A percentile compares a stretch with the other conserved stretches of the same genome.
These are phyloP conservation scores for Cylindrotheca closterium DNA, from an alignment of 108 stramenopile species.

Conservation along the genomic window DNA sequence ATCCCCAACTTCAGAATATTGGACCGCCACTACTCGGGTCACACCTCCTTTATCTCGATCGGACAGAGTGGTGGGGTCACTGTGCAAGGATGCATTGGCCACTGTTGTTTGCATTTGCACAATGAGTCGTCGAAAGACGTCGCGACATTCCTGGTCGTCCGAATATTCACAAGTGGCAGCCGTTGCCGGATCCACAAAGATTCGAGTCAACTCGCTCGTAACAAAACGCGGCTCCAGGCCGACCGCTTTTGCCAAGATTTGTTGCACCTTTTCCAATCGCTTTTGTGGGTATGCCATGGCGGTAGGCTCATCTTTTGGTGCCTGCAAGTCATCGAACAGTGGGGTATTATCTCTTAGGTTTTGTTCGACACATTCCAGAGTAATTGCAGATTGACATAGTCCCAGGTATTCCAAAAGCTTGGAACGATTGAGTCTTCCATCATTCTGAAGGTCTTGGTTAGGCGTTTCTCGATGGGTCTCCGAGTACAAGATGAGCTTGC, in stretches of 20 bases:
- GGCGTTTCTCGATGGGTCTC: slow-evolving; percentile 13
- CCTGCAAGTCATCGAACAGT: slow-evolving; percentile 16
- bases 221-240: slow-evolving; percentile 62
- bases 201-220: slow-evolving; percentile 36
- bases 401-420: slow-evolving; percentile 59
- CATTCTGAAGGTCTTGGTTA: slow-evolving; percentile 11
- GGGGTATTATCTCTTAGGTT: slow-evolving; percentile 32
- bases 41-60: slow-evolving; percentile 52
- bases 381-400: slow-evolving; percentile 45
- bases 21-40: slow-evolving; percentile 64
- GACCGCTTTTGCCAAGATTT: slow-evolving; percentile 43
- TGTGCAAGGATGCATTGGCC: slow-evolving; percentile 26
- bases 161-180: slow-evolving; percentile 5
- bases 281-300: slow-evolving; percentile 25
- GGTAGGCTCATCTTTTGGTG: slow-evolving; percentile 1
- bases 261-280: slow-evolving; percentile 54
- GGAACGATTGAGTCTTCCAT: slow-evolving; percentile 24
- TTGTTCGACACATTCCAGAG: slow-evolving; percentile 30
- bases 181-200: slow-evolving; percentile 26
- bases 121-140: slow-evolving; percentile 35
- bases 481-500: slow-evolving; percentile 29
- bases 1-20: slow-evolving; percentile 52
- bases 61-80: slow-evolving; percentile 15
- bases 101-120: slow-evolving; percentile 35
- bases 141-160: slow-evolving; percentile 31